A percentile compares a stretch with the other conserved stretches of the same genome.
phyloP scores from a whole-genome alignment of 305 asterid genomes.

The Euphrasia arctica region DNA sequence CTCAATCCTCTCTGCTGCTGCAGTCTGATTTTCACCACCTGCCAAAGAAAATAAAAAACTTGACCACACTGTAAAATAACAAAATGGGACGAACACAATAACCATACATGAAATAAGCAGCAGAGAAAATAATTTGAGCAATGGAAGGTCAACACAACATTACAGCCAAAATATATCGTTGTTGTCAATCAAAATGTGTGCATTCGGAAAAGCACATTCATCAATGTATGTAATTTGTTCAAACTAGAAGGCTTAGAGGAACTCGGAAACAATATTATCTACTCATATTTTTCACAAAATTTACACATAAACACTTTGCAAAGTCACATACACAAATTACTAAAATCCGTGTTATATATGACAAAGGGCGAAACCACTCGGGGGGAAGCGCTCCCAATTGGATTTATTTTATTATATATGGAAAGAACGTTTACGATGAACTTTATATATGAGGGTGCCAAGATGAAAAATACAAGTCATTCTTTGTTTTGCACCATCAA shows the following conservation, averaged over 20 bases:
- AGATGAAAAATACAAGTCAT: no score
- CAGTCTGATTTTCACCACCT: constrained; percentile 95
- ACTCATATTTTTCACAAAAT: constrained; percentile 1
- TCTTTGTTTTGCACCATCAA: no score
- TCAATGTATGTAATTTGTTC: not conserved
- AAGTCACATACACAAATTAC: no score
- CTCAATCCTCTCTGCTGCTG: constrained; percentile 97
- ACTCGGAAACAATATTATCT: not conserved
- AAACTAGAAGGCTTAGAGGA: constrained; percentile 13
- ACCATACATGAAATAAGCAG: not conserved
- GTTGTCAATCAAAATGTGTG: not conserved
- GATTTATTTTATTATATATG: not conserved
- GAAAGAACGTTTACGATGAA: no score
- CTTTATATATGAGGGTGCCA: no score
- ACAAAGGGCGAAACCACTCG: not conserved
- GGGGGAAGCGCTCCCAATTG: not conserved
- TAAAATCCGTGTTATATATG: constrained; percentile 5
- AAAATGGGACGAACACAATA: no score
- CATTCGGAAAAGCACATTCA: not conserved
- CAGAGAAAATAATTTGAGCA: not conserved
- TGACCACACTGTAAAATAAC: no score
- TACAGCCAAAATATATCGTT: not conserved
- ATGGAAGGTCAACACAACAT: not conserved
- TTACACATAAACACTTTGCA: no score
- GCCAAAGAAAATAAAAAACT: not conserved